Evolutionary conservation across 1,284 basidiomycete species (phyloP), one percentile per base, ranked within the genome.

Genomic region (Sporisorium iseilematis-ciliati): DNA sequence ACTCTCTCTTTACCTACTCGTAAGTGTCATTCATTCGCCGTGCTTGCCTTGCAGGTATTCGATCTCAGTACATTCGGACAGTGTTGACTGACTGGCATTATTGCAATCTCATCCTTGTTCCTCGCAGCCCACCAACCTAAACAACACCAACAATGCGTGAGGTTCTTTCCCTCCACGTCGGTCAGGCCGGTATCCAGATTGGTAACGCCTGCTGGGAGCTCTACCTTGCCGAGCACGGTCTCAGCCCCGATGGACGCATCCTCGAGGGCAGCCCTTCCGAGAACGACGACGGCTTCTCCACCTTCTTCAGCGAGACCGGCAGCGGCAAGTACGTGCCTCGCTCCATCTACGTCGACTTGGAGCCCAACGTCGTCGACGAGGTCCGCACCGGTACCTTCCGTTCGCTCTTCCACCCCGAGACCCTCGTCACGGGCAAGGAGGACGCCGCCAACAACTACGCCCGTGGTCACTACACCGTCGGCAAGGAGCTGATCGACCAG

Each of bases 381-480:
- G 95, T 99, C 85, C 93, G 94, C 87, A 93, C 91, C 61, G 97
- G 97, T 78, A 91, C 91, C 65, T 99, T 97, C 89, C 91, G 93
- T 85, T 91, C 91, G 74, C 91, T 99, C 56, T 99, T 99, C 90
- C 97, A 99, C 88, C 97, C 97, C 12, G 97, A 99, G 89, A 97
- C 95, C 73, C 91, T 99, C 89, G 93, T 99, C 87, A 94, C 92
- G 66, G 97, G 97, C 81, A 99, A 99, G 89, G 97, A 99, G 89
- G 97, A 99, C 85, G 96, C 95, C 62, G 96, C 96, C 77, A 99
- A 97, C 90, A 99, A 99, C 87, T 99, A 57, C 73, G 81, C 91
- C 92, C 81, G 93, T 94, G 77, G 74, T 58, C 86, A 87, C 82
- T 98, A 99, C 89, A 99, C 96, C 66, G 90, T 98, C 84, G 95